Evolutionary conservation across 805 yeast genomes (phyloP).

Genomic region (Lipomyces spencermartinsiae): DNA sequence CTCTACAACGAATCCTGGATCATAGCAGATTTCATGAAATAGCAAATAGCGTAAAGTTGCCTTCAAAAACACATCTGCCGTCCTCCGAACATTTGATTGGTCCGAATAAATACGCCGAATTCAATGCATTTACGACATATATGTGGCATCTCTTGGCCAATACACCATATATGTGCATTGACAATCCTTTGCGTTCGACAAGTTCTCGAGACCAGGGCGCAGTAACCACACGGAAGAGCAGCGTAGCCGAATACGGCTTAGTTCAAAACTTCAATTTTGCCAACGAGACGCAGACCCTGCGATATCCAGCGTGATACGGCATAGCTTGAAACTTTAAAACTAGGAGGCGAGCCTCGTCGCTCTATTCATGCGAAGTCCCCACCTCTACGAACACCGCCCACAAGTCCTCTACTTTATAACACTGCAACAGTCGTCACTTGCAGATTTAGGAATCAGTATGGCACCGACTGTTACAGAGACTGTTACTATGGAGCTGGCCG

Average conservation of each 20-base stretch:
- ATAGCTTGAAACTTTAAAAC: neutral
- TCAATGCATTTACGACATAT: neutral
- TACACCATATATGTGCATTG: neutral
- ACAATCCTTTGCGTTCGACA: neutral
- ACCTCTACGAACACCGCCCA: neutral
- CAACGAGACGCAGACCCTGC: neutral
- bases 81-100: neutral
- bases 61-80: neutral
- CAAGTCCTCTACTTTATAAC: neutral
- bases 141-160: neutral
- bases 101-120: neutral
- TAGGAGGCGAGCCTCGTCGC: neutral
- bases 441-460: neutral
- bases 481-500: neutral
- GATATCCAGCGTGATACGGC: neutral
- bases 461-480: neutral
- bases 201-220: neutral
- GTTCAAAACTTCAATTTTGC: neutral
- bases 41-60: neutral
- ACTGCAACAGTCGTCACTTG: neutral
- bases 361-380: neutral
- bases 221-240: neutral
- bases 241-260: neutral
- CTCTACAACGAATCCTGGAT: no score
- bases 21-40: no score